phyloP scores from a whole-genome alignment of 306 rosid genomes.

The Carpinus fangiana region DNA sequence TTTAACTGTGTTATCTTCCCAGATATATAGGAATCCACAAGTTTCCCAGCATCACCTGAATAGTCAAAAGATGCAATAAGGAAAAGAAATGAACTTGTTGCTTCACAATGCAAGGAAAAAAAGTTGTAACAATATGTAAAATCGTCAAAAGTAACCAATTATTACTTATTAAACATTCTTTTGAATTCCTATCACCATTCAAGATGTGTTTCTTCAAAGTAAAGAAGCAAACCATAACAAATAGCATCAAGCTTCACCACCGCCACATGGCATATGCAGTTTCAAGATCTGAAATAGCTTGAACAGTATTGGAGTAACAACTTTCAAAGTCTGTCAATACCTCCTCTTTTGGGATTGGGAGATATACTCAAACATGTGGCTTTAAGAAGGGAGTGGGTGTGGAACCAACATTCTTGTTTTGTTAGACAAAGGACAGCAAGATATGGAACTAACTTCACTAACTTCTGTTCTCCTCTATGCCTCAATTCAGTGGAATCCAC shows the following conservation, averaged over 20 bases:
- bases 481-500: neutral
- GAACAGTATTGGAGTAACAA: neutral
- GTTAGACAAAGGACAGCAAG: neutral
- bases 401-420: neutral
- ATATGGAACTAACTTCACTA: neutral
- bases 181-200: constrained; percentile 1
- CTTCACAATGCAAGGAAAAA: neutral
- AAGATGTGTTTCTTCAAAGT: neutral
- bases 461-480: neutral
- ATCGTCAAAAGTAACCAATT: neutral
- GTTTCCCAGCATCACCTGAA: constrained; percentile 82
- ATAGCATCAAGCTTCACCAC: neutral
- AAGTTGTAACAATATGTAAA: neutral
- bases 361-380: neutral
- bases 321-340: neutral
- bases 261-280: neutral
- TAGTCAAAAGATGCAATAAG: constrained; percentile 27
- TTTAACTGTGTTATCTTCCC: constrained; percentile 78
- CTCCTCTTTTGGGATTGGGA: neutral
- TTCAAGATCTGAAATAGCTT: neutral
- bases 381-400: neutral
- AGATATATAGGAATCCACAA: constrained; percentile 82
- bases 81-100: constrained; percentile 15
- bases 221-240: neutral
- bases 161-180: neutral